Evolutionary conservation across 2,329 filamentous ascomycete genomes (phyloP), one percentile per base, ranked within the genome.

Genomic region (Cylindrodendrum hubeiense): DNA sequence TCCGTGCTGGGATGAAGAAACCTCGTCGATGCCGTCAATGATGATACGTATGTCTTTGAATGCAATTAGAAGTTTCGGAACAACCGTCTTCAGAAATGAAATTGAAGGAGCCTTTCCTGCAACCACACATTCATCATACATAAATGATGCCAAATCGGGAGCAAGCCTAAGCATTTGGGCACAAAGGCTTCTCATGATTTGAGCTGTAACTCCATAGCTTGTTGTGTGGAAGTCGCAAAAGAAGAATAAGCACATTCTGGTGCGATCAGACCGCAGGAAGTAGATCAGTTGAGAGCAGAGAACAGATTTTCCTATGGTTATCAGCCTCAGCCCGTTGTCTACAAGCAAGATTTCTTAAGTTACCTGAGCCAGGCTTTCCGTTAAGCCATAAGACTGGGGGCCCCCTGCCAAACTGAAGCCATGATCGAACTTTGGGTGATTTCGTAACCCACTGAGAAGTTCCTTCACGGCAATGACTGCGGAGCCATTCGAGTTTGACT

Each of bases 351-450:
- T 6, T 13, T 15, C 30, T 39, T n/a, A 24, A 46, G 8, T 12
- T 51, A 62, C 59, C 59, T 22, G 59, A 62, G 4, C 52, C 59
- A 43, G 59, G 59, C 21, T 62, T 62, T n/a, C 59, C 59, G 26
- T 62, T 4, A 3, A 62, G 34, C 59, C 59, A 62, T 17, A 62
- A 10, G 10, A 62, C 51, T 8, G 24, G 24, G 17, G 56, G 5
- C 4, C 59, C 51, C 6, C 43, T 26, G n/a, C 59, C 59, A 5
- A 26, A 22, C 19, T 56, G 59, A 39, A 62, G 59, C 59, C 43
- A 62, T 5, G 28, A 39, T 28, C 59, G 21, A 24, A 62, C 19
- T 22, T 60, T 34, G 41, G 3, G 43, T 19, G 43, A 55, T 10
- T 62, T 51, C 12, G 37, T 62, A 4, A 51, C 12, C 59, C 59